phyloP scores from a whole-genome alignment of 257 asterid species.

The Eustoma russellianum region DNA sequence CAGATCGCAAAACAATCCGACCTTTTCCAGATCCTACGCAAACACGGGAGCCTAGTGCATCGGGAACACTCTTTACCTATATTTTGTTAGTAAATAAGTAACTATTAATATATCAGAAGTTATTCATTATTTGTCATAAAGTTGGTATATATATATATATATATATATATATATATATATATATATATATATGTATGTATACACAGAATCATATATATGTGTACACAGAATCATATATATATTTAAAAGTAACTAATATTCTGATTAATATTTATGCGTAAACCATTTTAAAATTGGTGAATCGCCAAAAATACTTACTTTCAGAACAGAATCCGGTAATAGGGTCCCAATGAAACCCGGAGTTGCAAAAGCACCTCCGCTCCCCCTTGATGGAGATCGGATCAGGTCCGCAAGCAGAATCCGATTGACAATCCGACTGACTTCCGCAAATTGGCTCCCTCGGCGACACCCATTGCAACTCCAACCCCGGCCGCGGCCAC shows the following conservation, averaged over 20 bases:
- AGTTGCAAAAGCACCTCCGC: slow-evolving; percentile 59
- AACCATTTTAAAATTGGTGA: too few relatives aligned
- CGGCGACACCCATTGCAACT: slow-evolving; percentile 73
- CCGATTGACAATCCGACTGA: slow-evolving; percentile 61
- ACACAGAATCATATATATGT: too few relatives aligned
- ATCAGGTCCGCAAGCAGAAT: slow-evolving; percentile 51
- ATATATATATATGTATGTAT: neutral
- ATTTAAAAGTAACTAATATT: neutral
- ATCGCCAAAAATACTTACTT: slow-evolving; percentile 20
- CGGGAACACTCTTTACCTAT: too few relatives aligned
- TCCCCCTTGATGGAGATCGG: slow-evolving; percentile 22
- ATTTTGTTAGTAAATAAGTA: too few relatives aligned
- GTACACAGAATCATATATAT: too few relatives aligned
- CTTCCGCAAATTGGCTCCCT: slow-evolving; percentile 44
- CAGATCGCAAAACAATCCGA: too few relatives aligned
- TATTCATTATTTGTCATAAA: too few relatives aligned
- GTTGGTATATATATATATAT: too few relatives aligned
- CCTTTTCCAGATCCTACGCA: too few relatives aligned
- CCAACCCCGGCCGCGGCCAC: slow-evolving; percentile 80
- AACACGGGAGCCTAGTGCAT: too few relatives aligned
- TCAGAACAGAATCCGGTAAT: slow-evolving; percentile 43
- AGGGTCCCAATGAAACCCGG: slow-evolving; percentile 67
- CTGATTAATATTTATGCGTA: neutral
- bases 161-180: too few relatives aligned
- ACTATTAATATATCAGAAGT: too few relatives aligned